Base-by-base conservation (phyloP, 1,284 basidiomycete species). In the Pisolithus thermaeus region DNA sequence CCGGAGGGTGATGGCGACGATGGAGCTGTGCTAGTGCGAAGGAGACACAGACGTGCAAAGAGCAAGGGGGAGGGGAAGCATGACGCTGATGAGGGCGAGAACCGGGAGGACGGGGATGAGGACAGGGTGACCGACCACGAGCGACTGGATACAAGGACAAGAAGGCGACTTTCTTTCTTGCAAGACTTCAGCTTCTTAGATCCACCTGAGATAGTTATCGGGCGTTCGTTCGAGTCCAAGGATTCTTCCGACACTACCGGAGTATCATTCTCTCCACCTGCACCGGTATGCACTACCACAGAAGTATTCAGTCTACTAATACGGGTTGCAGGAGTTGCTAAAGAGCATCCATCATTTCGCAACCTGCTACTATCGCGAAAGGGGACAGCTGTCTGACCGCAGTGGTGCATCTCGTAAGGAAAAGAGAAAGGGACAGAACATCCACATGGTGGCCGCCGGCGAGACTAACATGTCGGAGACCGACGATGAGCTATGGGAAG, bases 261-360 rank as follows among this genome's bases (percentile, higher is more conserved):
- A 23, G 7, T 58, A 44, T 42, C 50, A 39, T 59, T 68, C 47
- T 59, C 63, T 3, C 62, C 64, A 18, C 80, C 80, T 41, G 75
- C 78, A 50, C 71, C 80, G 40, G 81, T 83, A 61, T 66, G 71
- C 60, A 32, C 25, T 28, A 7, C 16, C n/a, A 8, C 49, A 12
- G 20, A 44, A 49, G 42, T 51, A 27, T 42, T 47, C 27, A 9
- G 42, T 16, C 54, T 54, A 22, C 52, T 58, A 20, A 59, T 49
- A 37, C 32, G 3, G 45, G 47, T 20, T 40, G 43, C 47, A 89
- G 86, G 86, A 89, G 57, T 64, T 88, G 4, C 64, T 89, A 42
- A 87, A 88, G 71, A 76, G 73, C 47, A 77, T 89, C 47, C 87
- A 89, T 57, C 72, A 81, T 60, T 82, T 83, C 54, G 74, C 86